These are phyloP conservation scores for Crepidotus variabilis DNA, from an alignment of 768 basidiomycete genomes.

Conservation along the genomic window DNA sequence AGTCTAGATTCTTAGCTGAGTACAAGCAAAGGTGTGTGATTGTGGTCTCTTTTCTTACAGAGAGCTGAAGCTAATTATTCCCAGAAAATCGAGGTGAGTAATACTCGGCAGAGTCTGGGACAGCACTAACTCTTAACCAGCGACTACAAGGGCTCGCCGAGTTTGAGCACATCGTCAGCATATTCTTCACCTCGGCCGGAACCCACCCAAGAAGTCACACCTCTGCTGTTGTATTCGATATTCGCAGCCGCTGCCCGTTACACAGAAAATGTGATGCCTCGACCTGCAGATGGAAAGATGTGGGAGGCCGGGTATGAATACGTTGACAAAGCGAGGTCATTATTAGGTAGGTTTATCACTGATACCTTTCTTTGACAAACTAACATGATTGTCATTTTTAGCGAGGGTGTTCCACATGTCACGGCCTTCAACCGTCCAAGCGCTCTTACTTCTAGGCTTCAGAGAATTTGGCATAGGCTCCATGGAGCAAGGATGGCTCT, in stretches of 20 bases:
- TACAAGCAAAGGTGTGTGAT: slow-evolving; percentile 46
- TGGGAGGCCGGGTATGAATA: slow-evolving; percentile 70
- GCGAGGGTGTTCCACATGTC: slow-evolving; percentile 64
- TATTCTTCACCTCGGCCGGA: slow-evolving; percentile 42
- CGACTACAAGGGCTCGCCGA: slow-evolving; percentile 24
- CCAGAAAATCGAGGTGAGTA: slow-evolving; percentile 16
- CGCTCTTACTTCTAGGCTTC: slow-evolving; percentile 74
- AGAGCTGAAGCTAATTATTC: background rate
- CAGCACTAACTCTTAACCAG: slow-evolving; percentile 8
- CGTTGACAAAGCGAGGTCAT: slow-evolving; percentile 54
- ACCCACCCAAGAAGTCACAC: slow-evolving; percentile 59
- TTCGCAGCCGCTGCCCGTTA: slow-evolving; percentile 82
- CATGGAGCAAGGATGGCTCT: slow-evolving; percentile 87
- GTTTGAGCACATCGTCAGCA: slow-evolving; percentile 21
- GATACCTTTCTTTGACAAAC: slow-evolving; percentile 6
- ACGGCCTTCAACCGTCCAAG: slow-evolving; percentile 74
- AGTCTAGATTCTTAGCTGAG: slow-evolving; percentile 61
- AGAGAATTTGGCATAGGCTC: slow-evolving; percentile 81
- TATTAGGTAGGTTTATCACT: slow-evolving; percentile 48
- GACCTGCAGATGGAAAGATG: slow-evolving; percentile 49
- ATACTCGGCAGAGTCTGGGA: background rate
- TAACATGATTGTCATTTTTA: slow-evolving; percentile 18
- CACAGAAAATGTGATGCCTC: slow-evolving; percentile 43
- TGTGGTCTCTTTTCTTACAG: background rate
- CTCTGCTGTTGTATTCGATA: slow-evolving; percentile 72